Conservation (phyloP, 345 rosid genomes). For the Lumnitzera racemosa region DNA sequence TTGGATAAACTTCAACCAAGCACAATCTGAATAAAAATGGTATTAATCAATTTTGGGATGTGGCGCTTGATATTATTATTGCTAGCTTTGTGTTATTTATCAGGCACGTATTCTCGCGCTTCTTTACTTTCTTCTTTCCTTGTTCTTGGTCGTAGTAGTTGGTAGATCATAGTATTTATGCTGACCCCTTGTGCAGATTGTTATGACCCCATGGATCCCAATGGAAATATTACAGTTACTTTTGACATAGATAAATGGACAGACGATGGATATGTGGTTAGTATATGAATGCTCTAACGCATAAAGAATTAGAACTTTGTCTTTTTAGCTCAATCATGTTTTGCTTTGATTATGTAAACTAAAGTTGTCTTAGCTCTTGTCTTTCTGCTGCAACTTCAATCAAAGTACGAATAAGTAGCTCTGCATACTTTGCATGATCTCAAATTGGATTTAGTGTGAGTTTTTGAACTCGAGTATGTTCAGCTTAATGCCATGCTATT, state of each 20-base stretch:
- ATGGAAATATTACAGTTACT: slow-evolving; percentile 42
- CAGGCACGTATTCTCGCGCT: slow-evolving; percentile 24
- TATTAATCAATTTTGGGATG: background rate
- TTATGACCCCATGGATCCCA: slow-evolving; percentile 59
- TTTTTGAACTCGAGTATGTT: no score
- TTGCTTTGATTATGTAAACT: background rate
- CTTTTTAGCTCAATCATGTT: background rate
- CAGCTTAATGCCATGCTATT: no score
- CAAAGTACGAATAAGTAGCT: no score
- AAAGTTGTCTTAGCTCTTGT: background rate
- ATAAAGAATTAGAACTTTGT: background rate
- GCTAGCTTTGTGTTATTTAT: slow-evolving; percentile 18
- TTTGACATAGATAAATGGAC: slow-evolving; percentile 34
- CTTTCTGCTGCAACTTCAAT: no score
- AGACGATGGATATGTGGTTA: slow-evolving; percentile 45
- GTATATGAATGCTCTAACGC: slow-evolving; percentile 3
- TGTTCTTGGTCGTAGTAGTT: background rate
- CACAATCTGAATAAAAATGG: background rate
- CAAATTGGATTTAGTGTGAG: no score
- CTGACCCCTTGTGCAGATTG: slow-evolving; percentile 34
- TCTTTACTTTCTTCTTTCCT: slow-evolving; percentile 2
- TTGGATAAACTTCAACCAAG: background rate
- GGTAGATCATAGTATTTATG: slow-evolving; percentile 1
- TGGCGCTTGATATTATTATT: slow-evolving; percentile 1
- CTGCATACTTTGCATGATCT: no score